phyloP scores from a whole-genome alignment of 2,329 filamentous ascomycete species.

The Plenodomus biglobosus region DNA sequence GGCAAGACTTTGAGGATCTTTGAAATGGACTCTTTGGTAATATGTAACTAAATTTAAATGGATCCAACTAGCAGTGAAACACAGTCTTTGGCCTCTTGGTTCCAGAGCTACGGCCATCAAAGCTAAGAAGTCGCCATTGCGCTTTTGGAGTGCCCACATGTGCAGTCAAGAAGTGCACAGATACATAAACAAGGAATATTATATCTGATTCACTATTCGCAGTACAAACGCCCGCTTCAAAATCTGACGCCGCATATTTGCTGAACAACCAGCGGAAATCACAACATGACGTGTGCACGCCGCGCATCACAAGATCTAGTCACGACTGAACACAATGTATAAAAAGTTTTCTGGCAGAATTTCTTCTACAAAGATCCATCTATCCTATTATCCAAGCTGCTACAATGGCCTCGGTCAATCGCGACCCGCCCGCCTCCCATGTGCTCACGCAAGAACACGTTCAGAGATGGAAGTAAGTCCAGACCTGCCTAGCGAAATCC shows the following conservation, averaged over 20 bases:
- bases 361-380: background rate
- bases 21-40: too few species aligned
- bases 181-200: too few species aligned
- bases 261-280: background rate
- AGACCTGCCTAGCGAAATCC: too few species aligned
- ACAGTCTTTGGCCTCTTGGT: too few species aligned
- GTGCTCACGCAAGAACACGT: background rate
- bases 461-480: slow-evolving; percentile 1
- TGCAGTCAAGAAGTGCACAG: too few species aligned
- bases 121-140: too few species aligned
- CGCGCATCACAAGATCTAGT: background rate
- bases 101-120: too few species aligned
- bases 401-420: background rate
- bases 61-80: too few species aligned
- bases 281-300: background rate
- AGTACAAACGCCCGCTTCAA: background rate
- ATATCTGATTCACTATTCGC: background rate
- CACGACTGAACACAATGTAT: background rate
- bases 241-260: background rate
- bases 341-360: background rate
- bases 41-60: too few species aligned
- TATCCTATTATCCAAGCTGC: background rate
- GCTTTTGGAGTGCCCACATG: too few species aligned
- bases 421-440: background rate
- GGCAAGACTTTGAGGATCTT: too few species aligned